Evolutionary conservation across 2,329 filamentous ascomycete species (phyloP), one percentile per base, ranked within the genome.

Genomic region (Fusarium temperatum): DNA sequence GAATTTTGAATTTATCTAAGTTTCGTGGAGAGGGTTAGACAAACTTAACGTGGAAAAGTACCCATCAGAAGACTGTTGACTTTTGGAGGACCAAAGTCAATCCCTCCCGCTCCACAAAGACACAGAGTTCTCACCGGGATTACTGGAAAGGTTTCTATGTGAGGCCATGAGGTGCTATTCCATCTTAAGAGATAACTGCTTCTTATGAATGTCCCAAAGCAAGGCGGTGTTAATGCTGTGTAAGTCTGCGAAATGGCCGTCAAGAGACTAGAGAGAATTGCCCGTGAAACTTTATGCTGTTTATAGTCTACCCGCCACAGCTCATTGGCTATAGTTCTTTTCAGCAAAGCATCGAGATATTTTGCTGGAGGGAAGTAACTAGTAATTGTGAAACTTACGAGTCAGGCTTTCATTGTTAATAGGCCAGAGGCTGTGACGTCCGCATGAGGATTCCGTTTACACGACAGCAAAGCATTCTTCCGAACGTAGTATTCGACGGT

Each of bases 141-240:
- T 15, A 35, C 3, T 15, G 7, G 15, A 35, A 35, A 15, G 14
- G 32, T 8, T 35, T 35, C 32, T 35, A 8, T 35, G 32, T 35
- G 32, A 35, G 32, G 14, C 1, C 3, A 35, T 35, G 14, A 15
- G 22, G 8, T 35, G n/a, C 6, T 24, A 17, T 35, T 12, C 8
- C 7, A 32, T 22, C 6, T 17, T 35, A 6, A 18, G 12, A 3
- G 15, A 3, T 3, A 3, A 8, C 20, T 18, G 3, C n/a, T 15
- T 36, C 3, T 20, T 22, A 13, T 54, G 1, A 6, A 17, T 17
- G 5, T 7, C 9, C 24, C 36, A 2, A 10, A 38, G 7, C 14
- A 15, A 54, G 24, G 20, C 14, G 8, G 35, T 39, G 35, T 28
- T 28, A 2, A 22, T 28, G 51, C 14, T 4, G 18, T 54, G 51